Evolutionary conservation across 139 green algal genomes (phyloP).

Genomic region (Diplosphaera chodatii): DNA sequence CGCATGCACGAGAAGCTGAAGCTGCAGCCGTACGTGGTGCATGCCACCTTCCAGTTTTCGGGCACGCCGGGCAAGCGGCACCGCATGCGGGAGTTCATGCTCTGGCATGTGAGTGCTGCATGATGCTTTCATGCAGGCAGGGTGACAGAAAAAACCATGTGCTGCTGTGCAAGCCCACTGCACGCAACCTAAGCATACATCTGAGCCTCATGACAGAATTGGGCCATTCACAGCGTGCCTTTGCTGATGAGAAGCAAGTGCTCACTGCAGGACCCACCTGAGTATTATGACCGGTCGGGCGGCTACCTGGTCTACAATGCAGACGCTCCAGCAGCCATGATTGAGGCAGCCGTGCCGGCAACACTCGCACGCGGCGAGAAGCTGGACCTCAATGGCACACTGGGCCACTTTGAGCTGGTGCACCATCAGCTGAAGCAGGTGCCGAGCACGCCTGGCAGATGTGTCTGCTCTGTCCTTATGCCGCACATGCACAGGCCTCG

Average conservation of each 20-base stretch:
- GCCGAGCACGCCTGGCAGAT: constrained; percentile 22
- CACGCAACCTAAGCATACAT: too few relatives aligned
- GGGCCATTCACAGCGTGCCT: too few relatives aligned
- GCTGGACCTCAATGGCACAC: neutral
- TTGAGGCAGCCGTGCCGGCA: neutral
- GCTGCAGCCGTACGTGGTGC: constrained; percentile 78
- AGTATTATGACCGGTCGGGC: constrained; percentile 35
- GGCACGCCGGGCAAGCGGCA: constrained; percentile 90
- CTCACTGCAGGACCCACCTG: constrained; percentile 31
- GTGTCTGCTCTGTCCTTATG: constrained; percentile 16
- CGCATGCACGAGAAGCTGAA: constrained; percentile 52
- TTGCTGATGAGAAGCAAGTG: too few relatives aligned
- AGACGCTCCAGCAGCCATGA: constrained; percentile 12
- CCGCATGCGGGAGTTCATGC: constrained; percentile 76
- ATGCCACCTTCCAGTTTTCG: constrained; percentile 93
- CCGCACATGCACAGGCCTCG: too few relatives aligned
- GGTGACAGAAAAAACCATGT: too few relatives aligned
- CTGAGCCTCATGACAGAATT: too few relatives aligned
- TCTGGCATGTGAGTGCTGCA: constrained; percentile 57
- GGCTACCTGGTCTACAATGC: constrained; percentile 27
- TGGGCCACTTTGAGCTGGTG: constrained; percentile 48
- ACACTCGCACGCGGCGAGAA: too few relatives aligned
- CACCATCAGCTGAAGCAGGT: constrained; percentile 54
- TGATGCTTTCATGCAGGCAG: too few relatives aligned
- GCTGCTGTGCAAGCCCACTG: too few relatives aligned